phyloP scores from a whole-genome alignment of 2,329 filamentous ascomycete genomes.

The Colletotrichum sp. region DNA sequence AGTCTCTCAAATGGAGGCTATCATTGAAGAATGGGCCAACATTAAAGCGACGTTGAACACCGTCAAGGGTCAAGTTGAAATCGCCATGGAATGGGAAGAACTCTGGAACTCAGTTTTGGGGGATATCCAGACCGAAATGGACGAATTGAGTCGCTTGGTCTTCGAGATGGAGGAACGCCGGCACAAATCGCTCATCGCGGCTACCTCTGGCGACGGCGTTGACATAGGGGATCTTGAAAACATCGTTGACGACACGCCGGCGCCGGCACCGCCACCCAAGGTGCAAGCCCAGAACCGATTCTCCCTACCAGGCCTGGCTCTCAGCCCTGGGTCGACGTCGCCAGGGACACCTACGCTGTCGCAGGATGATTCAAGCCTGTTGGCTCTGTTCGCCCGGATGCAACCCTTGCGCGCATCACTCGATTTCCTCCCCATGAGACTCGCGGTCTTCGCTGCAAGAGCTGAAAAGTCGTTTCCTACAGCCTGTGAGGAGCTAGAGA shows the following conservation, averaged over 20 bases:
- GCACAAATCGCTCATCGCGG: slow-evolving; percentile 76
- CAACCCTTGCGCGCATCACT: slow-evolving; percentile 91
- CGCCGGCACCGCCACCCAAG: slow-evolving; percentile 61
- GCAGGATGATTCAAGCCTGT: slow-evolving; percentile 85
- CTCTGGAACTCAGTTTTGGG: slow-evolving; percentile 93
- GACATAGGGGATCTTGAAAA: slow-evolving; percentile 92
- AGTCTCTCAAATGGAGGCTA: slow-evolving; percentile 87
- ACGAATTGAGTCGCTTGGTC: slow-evolving; percentile 78
- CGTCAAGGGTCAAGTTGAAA: slow-evolving; percentile 90
- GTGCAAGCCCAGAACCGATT: slow-evolving; percentile 66
- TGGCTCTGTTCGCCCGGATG: slow-evolving; percentile 93
- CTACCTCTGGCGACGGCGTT: slow-evolving; percentile 64
- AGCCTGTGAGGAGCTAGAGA: slow-evolving; percentile 86
- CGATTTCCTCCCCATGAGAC: slow-evolving; percentile 93
- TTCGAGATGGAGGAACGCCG: slow-evolving; percentile 98
- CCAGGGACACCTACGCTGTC: slow-evolving; percentile 61
- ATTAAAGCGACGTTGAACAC: slow-evolving; percentile 79
- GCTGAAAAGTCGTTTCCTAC: slow-evolving; percentile 84
- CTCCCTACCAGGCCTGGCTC: slow-evolving; percentile 69
- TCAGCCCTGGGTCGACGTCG: slow-evolving; percentile 61
- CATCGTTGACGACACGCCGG: slow-evolving; percentile 87
- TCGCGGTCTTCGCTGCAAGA: slow-evolving; percentile 83
- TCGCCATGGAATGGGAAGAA: slow-evolving; percentile 99
- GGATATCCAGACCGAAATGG: slow-evolving; percentile 88
- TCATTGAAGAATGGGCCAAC: slow-evolving; percentile 82